Conservation (phyloP, 75 land plant species). For the Sequoia sempervirens region DNA sequence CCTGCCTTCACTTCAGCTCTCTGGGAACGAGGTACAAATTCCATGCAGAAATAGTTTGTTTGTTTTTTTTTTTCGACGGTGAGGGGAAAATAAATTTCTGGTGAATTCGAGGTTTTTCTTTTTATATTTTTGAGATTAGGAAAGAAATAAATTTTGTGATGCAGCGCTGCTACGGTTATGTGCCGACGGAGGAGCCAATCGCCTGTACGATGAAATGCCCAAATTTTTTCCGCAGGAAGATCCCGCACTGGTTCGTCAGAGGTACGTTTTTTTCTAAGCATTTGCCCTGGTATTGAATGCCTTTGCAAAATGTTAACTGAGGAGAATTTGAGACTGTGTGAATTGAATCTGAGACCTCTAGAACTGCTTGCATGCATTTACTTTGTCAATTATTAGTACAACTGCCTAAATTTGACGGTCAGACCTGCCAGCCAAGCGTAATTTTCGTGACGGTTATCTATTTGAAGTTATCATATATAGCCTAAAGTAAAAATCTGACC, state of each 20-base stretch:
- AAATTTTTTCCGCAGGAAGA: conserved; percentile 53
- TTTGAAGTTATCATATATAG: no score
- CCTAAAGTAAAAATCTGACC: no score
- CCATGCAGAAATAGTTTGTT: background rate
- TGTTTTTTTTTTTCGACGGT: conserved; percentile 1
- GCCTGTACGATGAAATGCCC: conserved; percentile 71
- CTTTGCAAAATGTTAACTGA: background rate
- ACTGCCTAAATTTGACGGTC: no score
- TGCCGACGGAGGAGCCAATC: conserved; percentile 98
- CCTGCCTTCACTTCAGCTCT: conserved; percentile 71
- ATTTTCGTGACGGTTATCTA: no score
- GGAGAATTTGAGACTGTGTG: background rate
- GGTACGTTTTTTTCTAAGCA: conserved; percentile 21
- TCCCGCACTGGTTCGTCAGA: conserved; percentile 46
- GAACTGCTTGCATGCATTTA: no score
- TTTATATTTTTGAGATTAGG: background rate
- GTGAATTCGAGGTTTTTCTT: background rate
- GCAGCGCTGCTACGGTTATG: conserved; percentile 81
- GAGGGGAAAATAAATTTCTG: background rate
- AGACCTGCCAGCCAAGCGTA: no score
- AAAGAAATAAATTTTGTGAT: background rate
- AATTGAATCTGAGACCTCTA: background rate
- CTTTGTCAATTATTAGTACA: background rate
- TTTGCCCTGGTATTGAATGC: background rate
- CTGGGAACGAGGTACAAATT: conserved; percentile 66